Evolutionary conservation across 2,329 filamentous ascomycete species (phyloP).

Genomic region (Hymenoscyphus occultus): DNA sequence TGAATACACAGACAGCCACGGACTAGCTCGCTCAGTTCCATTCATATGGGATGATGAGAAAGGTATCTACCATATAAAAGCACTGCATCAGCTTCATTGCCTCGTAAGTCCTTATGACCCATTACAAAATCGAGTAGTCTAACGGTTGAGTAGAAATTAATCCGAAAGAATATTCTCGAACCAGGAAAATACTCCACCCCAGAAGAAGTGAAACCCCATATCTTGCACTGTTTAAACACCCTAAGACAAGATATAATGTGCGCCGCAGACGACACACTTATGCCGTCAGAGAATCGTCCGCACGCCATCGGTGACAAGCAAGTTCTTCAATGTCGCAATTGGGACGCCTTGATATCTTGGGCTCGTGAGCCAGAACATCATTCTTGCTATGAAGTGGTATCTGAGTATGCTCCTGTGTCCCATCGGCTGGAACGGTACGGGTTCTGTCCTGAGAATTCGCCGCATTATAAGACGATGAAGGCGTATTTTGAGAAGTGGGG

Average conservation of each 20-base stretch:
- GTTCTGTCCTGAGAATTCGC: not conserved
- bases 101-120: too few relatives aligned
- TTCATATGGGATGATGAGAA: not conserved
- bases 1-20: not conserved
- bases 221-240: not conserved
- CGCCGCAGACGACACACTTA: conserved; percentile 2
- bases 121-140: not conserved
- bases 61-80: conserved; percentile 3
- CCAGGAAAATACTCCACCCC: not conserved
- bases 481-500: conserved; percentile 1
- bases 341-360: not conserved
- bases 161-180: not conserved
- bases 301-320: not conserved
- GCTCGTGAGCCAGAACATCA: not conserved
- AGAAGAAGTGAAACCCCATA: not conserved
- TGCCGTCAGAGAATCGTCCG: not conserved
- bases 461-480: not conserved
- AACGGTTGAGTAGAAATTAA: not conserved
- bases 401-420: not conserved
- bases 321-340: conserved; percentile 1
- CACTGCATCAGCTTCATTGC: not conserved
- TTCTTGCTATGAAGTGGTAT: not conserved
- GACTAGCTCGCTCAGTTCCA: not conserved
- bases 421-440: not conserved
- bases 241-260: not conserved